phyloP scores from a whole-genome alignment of 257 asterid species.

The Ilex asprella region DNA sequence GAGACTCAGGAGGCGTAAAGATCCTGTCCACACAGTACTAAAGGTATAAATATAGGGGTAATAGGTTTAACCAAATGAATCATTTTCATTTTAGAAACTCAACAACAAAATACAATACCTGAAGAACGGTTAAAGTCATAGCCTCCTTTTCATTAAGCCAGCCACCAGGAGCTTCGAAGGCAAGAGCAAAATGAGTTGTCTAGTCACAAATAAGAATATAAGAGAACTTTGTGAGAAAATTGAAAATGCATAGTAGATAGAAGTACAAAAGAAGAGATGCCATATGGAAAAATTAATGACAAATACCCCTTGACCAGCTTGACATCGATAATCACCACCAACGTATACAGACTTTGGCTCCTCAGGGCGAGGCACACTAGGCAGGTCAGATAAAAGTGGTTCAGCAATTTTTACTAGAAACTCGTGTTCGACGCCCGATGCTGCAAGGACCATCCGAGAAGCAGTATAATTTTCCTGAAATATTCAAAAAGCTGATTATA shows the following conservation, averaged over 20 bases:
- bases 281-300: constrained; percentile 4
- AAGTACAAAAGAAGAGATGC: too few species aligned
- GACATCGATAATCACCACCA: constrained; percentile 83
- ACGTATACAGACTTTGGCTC: constrained; percentile 59
- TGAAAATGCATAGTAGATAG: too few species aligned
- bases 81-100: neutral
- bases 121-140: constrained; percentile 65
- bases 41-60: too few species aligned
- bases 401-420: constrained; percentile 65
- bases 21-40: too few species aligned
- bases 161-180: constrained; percentile 89
- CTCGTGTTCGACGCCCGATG: constrained; percentile 85
- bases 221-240: neutral
- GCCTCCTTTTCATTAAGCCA: constrained; percentile 65
- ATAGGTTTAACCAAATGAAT: neutral
- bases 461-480: constrained; percentile 68
- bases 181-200: constrained; percentile 87
- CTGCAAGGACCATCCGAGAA: constrained; percentile 80
- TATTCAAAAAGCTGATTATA: neutral
- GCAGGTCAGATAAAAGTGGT: constrained; percentile 77
- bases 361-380: constrained; percentile 25
- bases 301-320: constrained; percentile 73
- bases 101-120: constrained; percentile 31
- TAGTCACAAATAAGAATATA: constrained; percentile 15
- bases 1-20: too few species aligned